Evolutionary conservation across 306 rosid species (phyloP), one percentile per base, ranked within the genome.

Genomic region (Trifolium fragiferum): DNA sequence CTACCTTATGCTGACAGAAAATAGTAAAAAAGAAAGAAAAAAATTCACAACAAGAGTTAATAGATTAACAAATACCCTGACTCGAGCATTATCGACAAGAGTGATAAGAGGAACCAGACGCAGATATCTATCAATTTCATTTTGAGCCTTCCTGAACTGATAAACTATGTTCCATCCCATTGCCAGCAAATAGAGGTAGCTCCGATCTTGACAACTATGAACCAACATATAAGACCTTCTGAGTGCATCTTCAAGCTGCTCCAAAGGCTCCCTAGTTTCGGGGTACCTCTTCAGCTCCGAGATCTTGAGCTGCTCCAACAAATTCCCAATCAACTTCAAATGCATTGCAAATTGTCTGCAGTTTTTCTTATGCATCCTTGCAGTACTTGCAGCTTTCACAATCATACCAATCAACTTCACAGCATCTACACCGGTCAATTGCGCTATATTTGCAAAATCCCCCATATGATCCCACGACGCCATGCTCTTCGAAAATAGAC

Each of bases 161-260:
- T 95, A 95, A 61, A 95, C 98, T 60, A 95, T 89, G 85, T 90
- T 95, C 98, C 99, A 95, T 1, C 99, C 99, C 98, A 95, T 95
- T 37, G 99, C 99, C 32, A 95, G 81, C 82, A 95, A 51, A 78
- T 95, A 95, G 41, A 95, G 92, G 79, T 89, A 95, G 76, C 99
- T 92, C 41, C 94, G 82, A 58, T 92, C 98, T 73, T 92, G 96
- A 81, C 99, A 95, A 76, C 98, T 95, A 55, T 90, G 82, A 77
- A 95, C 92, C 88, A 95, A 83, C 64, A 88, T 77, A 76, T 82
- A 92, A 7, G 99, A 88, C 83, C 96, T 91, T 73, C 98, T 89
- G 21, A 92, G 90, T 9, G 99, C 95, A 13, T 92, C 99, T 82
- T 95, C 99, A 6, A 95, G 90, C 88, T 92, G 98, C 83, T 95